Conservation (phyloP, 352 stramenopile genomes). For the Blastocystis sp. region DNA sequence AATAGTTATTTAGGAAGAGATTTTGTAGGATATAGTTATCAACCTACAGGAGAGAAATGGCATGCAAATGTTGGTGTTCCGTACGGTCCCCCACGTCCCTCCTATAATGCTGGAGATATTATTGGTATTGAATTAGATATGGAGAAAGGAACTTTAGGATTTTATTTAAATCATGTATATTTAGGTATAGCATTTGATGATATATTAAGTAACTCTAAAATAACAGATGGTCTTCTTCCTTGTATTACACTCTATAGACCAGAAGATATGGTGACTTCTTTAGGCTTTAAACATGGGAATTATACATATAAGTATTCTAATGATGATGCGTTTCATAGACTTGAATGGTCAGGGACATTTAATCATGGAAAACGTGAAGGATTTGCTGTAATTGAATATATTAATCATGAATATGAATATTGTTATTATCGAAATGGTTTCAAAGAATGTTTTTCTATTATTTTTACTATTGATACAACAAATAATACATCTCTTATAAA, state of each 20-base stretch:
- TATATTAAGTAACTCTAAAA: background rate
- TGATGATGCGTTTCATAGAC: background rate
- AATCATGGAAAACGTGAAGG: conserved; percentile 16
- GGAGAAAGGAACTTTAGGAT: background rate
- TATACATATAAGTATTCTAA: conserved; percentile 2
- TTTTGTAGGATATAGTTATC: conserved; percentile 27
- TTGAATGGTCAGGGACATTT: conserved; percentile 6
- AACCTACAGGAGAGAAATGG: conserved; percentile 34
- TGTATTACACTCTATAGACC: conserved; percentile 21
- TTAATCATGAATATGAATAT: background rate
- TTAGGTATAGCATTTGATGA: conserved; percentile 14
- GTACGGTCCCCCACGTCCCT: conserved; percentile 22
- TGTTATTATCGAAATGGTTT: conserved; percentile 9
- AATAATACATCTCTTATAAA: no score
- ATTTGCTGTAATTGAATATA: conserved; percentile 2
- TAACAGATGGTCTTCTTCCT: conserved; percentile 9
- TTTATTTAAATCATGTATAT: conserved; percentile 32
- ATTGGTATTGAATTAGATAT: conserved; percentile 29
- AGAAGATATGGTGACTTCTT: background rate
- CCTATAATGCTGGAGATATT: conserved; percentile 1
- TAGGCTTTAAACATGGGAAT: conserved; percentile 7
- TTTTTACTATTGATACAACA: no score
- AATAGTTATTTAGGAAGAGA: conserved; percentile 25
- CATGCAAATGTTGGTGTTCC: conserved; percentile 11
- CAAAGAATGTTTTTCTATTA: no score